Base-by-base conservation (phyloP, 345 rosid genomes). In the Bruguiera sexangula region DNA sequence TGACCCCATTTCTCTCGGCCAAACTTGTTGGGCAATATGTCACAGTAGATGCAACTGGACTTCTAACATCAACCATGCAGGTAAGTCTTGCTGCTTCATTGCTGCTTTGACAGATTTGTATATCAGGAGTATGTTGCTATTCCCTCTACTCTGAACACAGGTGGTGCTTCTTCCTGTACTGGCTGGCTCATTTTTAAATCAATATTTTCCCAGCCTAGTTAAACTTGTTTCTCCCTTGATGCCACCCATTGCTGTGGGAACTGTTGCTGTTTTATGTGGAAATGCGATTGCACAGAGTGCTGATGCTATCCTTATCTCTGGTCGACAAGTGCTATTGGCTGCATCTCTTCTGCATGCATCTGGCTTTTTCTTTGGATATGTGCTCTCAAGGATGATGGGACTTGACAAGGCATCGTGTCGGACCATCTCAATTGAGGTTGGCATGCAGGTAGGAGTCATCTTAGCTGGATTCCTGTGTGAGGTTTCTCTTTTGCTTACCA, bases 161-260 rank as follows among this genome's bases (percentile, higher is more conserved):
- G 97, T 89, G 37, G 93, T 89, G 71, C 93, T 91, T 81, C 90
- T 94, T 76, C 97, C 97, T 56, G 97, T 91, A 21, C 65, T 94
- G 70, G 93, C 75, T 7, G 97, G 95, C 75, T 88, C 95, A 57
- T 87, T 91, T 74, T 76, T 91, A 51, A 91, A 91, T 70, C 94
- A 91, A 63, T 91, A 91, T 84, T 89, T 89, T 73, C 72, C 81
- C 58, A 79, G 80, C 72, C 37, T 89, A 74, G 97, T 91, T 73
- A 85, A 88, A 74, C 76, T 87, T 71, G 88, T 89, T 58, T 85
- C 97, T 36, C 95, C 98, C 3, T 57, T 88, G 74, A 85, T 94
- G 97, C 86, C 97, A 18, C 87, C 96, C 9, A 77, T 89, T 71
- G 95, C 95, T 21, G 96, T 89, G 59, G 91, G 86, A 79, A 86